Evolutionary conservation across 1,284 basidiomycete species (phyloP), one percentile per base, ranked within the genome.

Genomic region (Polyporus tsugae): DNA sequence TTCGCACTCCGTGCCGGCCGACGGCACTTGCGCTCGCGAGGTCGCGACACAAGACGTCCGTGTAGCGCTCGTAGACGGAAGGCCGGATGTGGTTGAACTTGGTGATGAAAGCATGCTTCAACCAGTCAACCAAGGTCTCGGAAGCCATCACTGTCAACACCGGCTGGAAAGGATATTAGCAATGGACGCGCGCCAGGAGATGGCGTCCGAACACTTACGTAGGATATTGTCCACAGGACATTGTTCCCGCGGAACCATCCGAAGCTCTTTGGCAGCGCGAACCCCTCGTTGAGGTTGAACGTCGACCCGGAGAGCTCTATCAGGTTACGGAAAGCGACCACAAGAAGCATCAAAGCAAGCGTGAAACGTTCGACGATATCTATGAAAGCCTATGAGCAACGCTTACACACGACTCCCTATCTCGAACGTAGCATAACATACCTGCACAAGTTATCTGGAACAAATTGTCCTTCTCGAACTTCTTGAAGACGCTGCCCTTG

Each of bases 401-500:
- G 38, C 15, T 11, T 25, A 15, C 13, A 17, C 38, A 13, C 9
- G 13, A 41, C 29, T 29, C 29, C n/a, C n/a, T n/a, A n/a, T 22
- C 4, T 42, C 29, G 5, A 9, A 57, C 60, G 19, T 15, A 57
- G 29, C 17, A 39, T 9, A 15, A 63, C n/a, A 60, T 72, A 95
- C 95, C 94, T 72, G 96, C 97, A 77, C 96, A 98, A 66, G 96
- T 98, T 72, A 99, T 97, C 80, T 99, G 98, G 78, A 99, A 99
- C n/a, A 99, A 87, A 77, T 95, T 99, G 77, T 99, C 98, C 80
- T 99, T 99, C 79, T 99, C 98, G 75, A 99, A 99, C 79, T 95
- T 99, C 82, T 99, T 99, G 88, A 99, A 99, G 0, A 99, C 98
- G 75, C 93, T 97, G 46, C 97, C 97, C 81, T 99, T 99, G 82